Evolutionary conservation across 2,329 filamentous ascomycete species (phyloP).

Genomic region (Byssothecium circinans): DNA sequence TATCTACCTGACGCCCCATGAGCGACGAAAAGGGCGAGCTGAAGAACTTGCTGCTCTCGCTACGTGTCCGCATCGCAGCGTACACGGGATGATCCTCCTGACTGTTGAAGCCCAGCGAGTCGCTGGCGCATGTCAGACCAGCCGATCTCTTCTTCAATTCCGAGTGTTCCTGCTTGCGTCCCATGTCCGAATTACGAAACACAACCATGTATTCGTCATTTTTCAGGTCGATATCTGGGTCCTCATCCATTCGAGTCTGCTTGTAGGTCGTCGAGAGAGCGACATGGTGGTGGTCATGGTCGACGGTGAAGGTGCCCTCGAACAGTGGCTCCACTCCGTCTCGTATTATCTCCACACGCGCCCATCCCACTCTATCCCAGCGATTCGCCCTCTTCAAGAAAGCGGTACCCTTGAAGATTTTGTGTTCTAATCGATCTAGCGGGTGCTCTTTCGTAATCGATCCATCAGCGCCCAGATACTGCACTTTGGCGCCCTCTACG

Average conservation of each 20-base stretch:
- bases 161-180: slow-evolving; percentile 49
- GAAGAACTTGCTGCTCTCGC: slow-evolving; percentile 53
- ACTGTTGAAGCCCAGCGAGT: slow-evolving; percentile 79
- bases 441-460: slow-evolving; percentile 65
- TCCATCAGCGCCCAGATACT: slow-evolving; percentile 73
- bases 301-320: slow-evolving; percentile 82
- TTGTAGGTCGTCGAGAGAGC: slow-evolving; percentile 75
- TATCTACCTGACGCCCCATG: slow-evolving; percentile 71
- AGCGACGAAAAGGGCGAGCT: slow-evolving; percentile 65
- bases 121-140: slow-evolving; percentile 65
- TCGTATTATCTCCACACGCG: slow-evolving; percentile 72
- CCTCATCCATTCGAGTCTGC: slow-evolving; percentile 66
- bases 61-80: slow-evolving; percentile 54
- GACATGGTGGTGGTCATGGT: slow-evolving; percentile 83
- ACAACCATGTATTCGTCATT: slow-evolving; percentile 81
- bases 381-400: slow-evolving; percentile 75
- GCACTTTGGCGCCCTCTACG: slow-evolving; percentile 71
- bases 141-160: slow-evolving; percentile 64
- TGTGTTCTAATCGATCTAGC: slow-evolving; percentile 73
- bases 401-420: slow-evolving; percentile 79
- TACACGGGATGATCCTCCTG: slow-evolving; percentile 70
- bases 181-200: slow-evolving; percentile 87
- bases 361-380: slow-evolving; percentile 86
- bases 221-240: slow-evolving; percentile 64
- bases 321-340: slow-evolving; percentile 83